Evolutionary conservation across 2,329 filamentous ascomycete genomes (phyloP).

Genomic region (Pyrenochaeta sp.): DNA sequence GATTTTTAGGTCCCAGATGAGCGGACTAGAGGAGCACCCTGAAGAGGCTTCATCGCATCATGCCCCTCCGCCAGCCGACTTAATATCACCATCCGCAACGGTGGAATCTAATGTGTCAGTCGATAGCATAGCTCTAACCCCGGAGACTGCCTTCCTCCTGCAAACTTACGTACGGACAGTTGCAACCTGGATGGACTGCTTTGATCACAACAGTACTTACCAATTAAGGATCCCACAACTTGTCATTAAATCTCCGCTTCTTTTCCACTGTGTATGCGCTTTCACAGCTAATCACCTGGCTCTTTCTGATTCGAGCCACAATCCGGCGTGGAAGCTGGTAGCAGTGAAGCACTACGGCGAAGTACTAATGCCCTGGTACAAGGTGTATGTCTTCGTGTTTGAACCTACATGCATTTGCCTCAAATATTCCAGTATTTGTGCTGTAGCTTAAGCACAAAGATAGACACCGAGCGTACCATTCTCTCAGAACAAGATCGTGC

Average conservation of each 20-base stretch:
- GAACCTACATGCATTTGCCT: neutral
- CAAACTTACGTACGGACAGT: conserved; percentile 45
- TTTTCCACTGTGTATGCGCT: conserved; percentile 46
- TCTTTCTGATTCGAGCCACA: conserved; percentile 29
- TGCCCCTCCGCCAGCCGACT: conserved; percentile 14
- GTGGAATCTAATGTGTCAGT: conserved; percentile 2
- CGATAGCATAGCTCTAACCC: conserved; percentile 26
- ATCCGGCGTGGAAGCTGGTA: conserved; percentile 41
- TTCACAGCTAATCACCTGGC: conserved; percentile 47
- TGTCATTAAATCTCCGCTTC: conserved; percentile 38
- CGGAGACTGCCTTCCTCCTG: conserved; percentile 43
- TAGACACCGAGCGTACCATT: neutral
- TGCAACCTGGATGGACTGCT: conserved; percentile 47
- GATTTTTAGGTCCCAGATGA: conserved; percentile 36
- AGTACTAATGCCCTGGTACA: neutral
- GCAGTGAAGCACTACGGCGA: conserved; percentile 43
- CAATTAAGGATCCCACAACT: conserved; percentile 40
- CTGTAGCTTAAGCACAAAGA: neutral
- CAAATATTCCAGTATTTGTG: neutral
- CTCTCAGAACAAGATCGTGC: neutral
- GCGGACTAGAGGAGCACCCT: conserved; percentile 27
- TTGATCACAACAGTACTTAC: conserved; percentile 42
- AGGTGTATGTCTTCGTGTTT: neutral
- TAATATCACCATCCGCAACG: conserved; percentile 21
- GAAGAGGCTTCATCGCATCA: conserved; percentile 19